Conservation (phyloP, 2,329 filamentous ascomycete genomes). For the Ciborinia camelliae region DNA sequence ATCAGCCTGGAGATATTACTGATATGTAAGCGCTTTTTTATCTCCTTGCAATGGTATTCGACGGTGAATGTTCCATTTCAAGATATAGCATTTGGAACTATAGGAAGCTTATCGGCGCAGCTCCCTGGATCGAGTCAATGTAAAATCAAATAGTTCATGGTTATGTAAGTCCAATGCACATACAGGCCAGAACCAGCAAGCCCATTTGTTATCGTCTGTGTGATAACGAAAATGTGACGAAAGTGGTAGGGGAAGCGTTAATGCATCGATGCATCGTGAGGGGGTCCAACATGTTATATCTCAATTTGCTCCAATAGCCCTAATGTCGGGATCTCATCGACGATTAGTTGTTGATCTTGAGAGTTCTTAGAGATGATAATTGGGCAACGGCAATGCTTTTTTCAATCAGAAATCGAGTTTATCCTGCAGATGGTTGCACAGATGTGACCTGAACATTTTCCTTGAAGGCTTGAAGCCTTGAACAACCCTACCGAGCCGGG, state of each 20-base stretch:
- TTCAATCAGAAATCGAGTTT: constrained; percentile 2
- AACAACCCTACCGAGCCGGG: background rate
- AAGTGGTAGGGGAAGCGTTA: background rate
- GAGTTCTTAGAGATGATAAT: background rate
- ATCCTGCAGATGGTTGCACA: constrained; percentile 11
- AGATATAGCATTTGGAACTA: background rate
- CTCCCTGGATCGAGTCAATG: background rate
- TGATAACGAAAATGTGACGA: constrained; percentile 1
- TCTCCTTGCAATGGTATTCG: background rate
- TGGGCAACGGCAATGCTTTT: background rate
- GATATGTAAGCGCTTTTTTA: background rate
- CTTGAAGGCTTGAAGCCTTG: background rate
- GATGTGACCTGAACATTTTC: background rate
- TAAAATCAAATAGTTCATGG: background rate
- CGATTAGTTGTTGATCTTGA: background rate
- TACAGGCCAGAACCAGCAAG: background rate
- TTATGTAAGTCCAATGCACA: background rate
- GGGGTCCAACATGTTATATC: constrained; percentile 6
- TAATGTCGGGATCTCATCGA: background rate
- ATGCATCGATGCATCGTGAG: background rate
- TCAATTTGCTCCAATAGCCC: constrained; percentile 9
- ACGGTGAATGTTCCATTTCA: background rate
- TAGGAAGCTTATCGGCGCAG: background rate
- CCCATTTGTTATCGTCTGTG: background rate
- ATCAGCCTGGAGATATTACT: background rate